These are phyloP conservation scores for Fragosphaeria purpurea DNA, from an alignment of 2,329 filamentous ascomycete species.

Conservation along the genomic window DNA sequence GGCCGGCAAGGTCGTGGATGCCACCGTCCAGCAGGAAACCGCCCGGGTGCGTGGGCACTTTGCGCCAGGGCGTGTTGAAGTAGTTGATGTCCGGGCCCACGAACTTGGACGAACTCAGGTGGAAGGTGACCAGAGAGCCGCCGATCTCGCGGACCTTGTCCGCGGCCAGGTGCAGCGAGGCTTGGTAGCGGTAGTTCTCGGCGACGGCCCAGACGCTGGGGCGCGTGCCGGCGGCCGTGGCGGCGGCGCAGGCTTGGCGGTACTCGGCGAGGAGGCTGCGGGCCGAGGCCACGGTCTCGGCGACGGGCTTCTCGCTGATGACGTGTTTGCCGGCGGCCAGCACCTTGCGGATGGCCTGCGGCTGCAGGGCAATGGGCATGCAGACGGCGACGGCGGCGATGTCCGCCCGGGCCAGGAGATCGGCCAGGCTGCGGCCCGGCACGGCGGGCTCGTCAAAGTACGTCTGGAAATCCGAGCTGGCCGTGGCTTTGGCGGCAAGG, in stretches of 20 bases:
- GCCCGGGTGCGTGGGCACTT: constrained; percentile 59
- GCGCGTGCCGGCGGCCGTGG: constrained; percentile 11
- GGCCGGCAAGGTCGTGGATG: constrained; percentile 59
- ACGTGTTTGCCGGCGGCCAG: constrained; percentile 60
- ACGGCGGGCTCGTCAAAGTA: constrained; percentile 46
- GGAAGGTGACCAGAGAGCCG: constrained; percentile 23
- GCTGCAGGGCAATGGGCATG: constrained; percentile 54
- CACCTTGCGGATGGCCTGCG: constrained; percentile 46
- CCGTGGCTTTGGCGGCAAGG: constrained; percentile 23
- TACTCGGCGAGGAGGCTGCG: constrained; percentile 21
- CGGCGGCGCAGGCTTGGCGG: constrained; percentile 7
- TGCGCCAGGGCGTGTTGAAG: constrained; percentile 48
- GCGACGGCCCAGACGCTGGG: constrained; percentile 48
- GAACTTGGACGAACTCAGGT: constrained; percentile 31
- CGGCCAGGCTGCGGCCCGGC: constrained; percentile 35
- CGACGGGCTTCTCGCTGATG: constrained; percentile 59
- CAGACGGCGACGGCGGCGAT: constrained; percentile 46
- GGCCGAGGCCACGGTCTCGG: constrained; percentile 35
- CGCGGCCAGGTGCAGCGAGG: constrained; percentile 15
- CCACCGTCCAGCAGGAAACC: constrained; percentile 69
- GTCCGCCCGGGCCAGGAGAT: constrained; percentile 44
- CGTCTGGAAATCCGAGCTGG: constrained; percentile 29
- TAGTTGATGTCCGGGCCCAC: constrained; percentile 36
- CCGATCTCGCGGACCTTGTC: constrained; percentile 17
- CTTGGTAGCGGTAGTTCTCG: constrained; percentile 57